A percentile compares a stretch with the other conserved stretches of the same genome.
phyloP scores from a whole-genome alignment of 2,329 filamentous ascomycete species.

The Hymenoscyphus salicellus region DNA sequence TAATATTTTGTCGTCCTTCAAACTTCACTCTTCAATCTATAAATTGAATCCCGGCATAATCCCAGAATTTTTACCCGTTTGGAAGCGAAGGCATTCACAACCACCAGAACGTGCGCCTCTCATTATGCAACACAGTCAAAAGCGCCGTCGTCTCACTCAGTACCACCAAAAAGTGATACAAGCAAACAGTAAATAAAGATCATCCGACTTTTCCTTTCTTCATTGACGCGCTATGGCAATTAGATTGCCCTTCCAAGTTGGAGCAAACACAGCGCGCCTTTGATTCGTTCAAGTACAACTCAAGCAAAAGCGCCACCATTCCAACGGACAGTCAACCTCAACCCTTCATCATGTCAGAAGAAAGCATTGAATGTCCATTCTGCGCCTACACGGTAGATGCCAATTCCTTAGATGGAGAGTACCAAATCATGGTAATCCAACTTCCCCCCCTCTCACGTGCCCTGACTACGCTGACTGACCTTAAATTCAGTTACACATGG shows the following conservation, averaged over 20 bases:
- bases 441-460: slow-evolving; percentile 5
- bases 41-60: background rate
- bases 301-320: background rate
- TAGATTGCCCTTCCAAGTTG: background rate
- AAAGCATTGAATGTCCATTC: slow-evolving; percentile 39
- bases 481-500: slow-evolving; percentile 31
- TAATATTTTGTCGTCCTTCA: background rate
- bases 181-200: background rate
- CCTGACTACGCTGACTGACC: slow-evolving; percentile 14
- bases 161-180: background rate
- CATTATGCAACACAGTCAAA: background rate
- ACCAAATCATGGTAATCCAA: slow-evolving; percentile 39
- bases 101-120: background rate
- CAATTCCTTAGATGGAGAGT: slow-evolving; percentile 34
- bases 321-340: background rate
- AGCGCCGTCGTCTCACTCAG: background rate
- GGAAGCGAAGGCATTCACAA: background rate
- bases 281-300: background rate
- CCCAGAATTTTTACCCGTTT: background rate
- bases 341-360: slow-evolving; percentile 18
- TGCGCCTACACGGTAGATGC: slow-evolving; percentile 37
- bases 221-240: background rate
- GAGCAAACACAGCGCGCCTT: background rate
- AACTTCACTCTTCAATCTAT: background rate
- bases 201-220: background rate